Conservation (phyloP, 352 stramenopile genomes). For the Phytophthora citrophthora region DNA sequence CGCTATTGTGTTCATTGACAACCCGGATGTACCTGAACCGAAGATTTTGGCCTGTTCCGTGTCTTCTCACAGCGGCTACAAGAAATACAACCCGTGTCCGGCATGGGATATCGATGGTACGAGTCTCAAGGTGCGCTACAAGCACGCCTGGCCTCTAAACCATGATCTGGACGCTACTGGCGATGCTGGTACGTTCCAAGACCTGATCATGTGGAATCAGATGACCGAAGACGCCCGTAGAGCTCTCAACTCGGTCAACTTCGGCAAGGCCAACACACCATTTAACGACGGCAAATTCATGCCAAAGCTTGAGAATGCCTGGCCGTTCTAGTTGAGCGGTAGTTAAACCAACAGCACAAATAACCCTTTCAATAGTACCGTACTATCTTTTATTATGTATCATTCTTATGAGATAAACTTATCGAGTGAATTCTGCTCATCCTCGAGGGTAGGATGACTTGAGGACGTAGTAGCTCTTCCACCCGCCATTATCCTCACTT, state of each 20-base stretch:
- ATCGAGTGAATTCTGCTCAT: neutral
- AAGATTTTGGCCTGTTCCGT: conserved; percentile 10
- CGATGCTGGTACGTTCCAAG: conserved; percentile 7
- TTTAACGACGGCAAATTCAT: conserved; percentile 10
- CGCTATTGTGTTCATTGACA: conserved; percentile 12
- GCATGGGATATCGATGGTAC: neutral
- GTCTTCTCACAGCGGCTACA: conserved; percentile 5
- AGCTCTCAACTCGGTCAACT: conserved; percentile 3
- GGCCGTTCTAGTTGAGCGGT: neutral
- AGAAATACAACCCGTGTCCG: neutral
- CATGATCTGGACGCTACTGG: conserved; percentile 7
- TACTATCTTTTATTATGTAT: no score
- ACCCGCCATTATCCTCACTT: no score
- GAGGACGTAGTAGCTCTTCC: no score
- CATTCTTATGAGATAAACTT: no score
- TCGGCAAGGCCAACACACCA: conserved; percentile 4
- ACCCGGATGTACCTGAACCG: neutral
- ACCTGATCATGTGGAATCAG: conserved; percentile 14
- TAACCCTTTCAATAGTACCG: no score
- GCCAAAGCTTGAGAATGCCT: conserved; percentile 1
- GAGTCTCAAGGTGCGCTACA: conserved; percentile 9
- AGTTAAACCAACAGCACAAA: no score
- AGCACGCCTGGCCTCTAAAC: neutral
- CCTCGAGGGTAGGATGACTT: no score
- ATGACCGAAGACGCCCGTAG: neutral